Evolutionary conservation across 805 yeast genomes (phyloP).

Genomic region (Candida mattraensis): DNA sequence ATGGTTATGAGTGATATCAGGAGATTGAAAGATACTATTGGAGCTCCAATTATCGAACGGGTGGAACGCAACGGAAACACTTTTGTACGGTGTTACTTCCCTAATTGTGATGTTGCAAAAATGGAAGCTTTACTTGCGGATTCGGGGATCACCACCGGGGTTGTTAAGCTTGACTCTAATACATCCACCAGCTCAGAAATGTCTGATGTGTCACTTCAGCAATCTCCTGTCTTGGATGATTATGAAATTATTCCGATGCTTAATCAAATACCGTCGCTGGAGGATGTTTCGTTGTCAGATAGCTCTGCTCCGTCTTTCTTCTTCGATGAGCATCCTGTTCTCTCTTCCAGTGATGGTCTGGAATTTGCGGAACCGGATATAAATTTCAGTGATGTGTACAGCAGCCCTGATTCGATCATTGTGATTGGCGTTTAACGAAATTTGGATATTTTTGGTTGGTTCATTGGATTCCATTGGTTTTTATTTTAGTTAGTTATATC

Average conservation of each 20-base stretch:
- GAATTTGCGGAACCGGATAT: slow-evolving; percentile 15
- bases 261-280: slow-evolving; percentile 15
- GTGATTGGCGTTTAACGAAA: slow-evolving; percentile 4
- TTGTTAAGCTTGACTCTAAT: too few species aligned
- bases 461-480: too few species aligned
- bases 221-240: too few species aligned
- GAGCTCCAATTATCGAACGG: slow-evolving; percentile 50
- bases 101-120: slow-evolving; percentile 61
- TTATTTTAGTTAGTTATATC: neutral
- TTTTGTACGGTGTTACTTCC: slow-evolving; percentile 55
- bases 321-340: slow-evolving; percentile 15
- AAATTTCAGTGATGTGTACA: slow-evolving; percentile 9
- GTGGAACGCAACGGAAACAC: slow-evolving; percentile 39
- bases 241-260: neutral
- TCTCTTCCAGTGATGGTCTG: slow-evolving; percentile 16
- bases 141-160: slow-evolving; percentile 57
- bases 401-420: slow-evolving; percentile 10
- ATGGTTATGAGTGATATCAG: slow-evolving; percentile 22
- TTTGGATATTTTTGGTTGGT: too few species aligned
- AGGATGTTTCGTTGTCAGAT: slow-evolving; percentile 15
- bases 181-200: too few species aligned
- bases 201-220: too few species aligned
- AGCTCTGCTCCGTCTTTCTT: slow-evolving; percentile 6
- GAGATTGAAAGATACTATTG: slow-evolving; percentile 25
- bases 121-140: slow-evolving; percentile 59